Conservation (phyloP, 2,329 filamentous ascomycete species). For the Cytospora piceicola region DNA sequence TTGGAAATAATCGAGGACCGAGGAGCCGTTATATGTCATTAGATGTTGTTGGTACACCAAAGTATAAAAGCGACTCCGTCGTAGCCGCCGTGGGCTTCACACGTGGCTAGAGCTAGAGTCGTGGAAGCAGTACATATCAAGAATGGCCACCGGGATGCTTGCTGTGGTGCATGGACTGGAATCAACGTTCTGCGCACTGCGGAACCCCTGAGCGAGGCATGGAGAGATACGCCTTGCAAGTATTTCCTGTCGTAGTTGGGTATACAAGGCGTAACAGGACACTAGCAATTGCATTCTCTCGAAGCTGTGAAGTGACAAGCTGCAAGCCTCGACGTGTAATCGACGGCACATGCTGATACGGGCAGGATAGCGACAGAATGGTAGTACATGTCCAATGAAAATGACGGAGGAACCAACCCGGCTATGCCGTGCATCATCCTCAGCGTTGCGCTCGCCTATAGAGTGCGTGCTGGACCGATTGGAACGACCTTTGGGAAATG, state of each 20-base stretch:
- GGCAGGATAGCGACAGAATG: neutral
- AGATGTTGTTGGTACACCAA: neutral
- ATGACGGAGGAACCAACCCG: neutral
- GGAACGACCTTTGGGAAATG: neutral
- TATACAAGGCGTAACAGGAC: neutral
- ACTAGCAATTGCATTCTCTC: slow-evolving; percentile 6
- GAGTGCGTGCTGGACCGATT: neutral
- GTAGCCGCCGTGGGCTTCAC: neutral
- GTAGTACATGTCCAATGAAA: neutral
- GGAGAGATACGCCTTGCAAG: neutral
- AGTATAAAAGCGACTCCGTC: neutral
- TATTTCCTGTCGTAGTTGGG: slow-evolving; percentile 8
- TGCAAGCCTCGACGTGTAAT: slow-evolving; percentile 9
- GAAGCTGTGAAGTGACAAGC: slow-evolving; percentile 8
- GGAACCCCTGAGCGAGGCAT: slow-evolving; percentile 8
- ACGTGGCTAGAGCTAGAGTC: slow-evolving; percentile 15
- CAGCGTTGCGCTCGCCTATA: neutral
- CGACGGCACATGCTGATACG: neutral
- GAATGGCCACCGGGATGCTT: neutral
- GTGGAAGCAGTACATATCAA: slow-evolving; percentile 11
- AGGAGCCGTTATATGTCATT: slow-evolving; percentile 8
- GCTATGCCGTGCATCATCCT: neutral
- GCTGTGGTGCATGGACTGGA: slow-evolving; percentile 8
- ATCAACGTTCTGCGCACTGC: slow-evolving; percentile 6
- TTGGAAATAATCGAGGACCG: neutral